These are phyloP conservation scores for Pseudopyrenochaeta lycopersici DNA, from an alignment of 2,329 filamentous ascomycete species.

Conservation along the genomic window DNA sequence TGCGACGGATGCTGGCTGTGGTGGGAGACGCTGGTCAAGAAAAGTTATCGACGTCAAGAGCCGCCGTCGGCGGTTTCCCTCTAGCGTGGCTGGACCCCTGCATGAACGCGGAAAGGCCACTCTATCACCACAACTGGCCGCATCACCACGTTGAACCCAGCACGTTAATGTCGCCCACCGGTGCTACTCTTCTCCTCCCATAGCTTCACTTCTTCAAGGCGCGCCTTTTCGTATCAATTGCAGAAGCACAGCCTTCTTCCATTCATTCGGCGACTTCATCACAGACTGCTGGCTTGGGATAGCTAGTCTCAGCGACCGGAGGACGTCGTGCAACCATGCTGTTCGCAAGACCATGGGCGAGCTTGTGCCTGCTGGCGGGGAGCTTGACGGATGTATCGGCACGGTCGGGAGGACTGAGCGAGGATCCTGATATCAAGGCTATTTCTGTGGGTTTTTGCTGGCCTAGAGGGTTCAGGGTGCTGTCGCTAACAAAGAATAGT, in stretches of 20 bases:
- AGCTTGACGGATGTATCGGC: conserved; percentile 41
- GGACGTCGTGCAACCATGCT: conserved; percentile 39
- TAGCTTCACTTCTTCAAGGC: conserved; percentile 22
- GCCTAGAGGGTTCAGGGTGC: conserved; percentile 4
- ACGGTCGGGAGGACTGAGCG: conserved; percentile 38
- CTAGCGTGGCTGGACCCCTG: conserved; percentile 31
- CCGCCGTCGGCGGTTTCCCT: conserved; percentile 16
- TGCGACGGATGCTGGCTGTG: conserved; percentile 2
- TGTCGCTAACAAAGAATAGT: conserved; percentile 58
- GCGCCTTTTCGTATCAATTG: conserved; percentile 27
- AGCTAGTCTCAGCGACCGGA: conserved; percentile 23
- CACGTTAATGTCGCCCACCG: conserved; percentile 37
- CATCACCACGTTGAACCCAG: conserved; percentile 20
- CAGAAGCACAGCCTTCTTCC: conserved; percentile 35
- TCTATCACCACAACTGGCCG: conserved; percentile 29
- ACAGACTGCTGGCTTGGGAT: conserved; percentile 15
- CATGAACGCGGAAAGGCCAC: conserved; percentile 45
- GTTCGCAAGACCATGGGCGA: conserved; percentile 45
- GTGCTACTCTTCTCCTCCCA: conserved; percentile 33
- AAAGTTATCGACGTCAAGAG: conserved; percentile 44
- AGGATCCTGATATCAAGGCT: conserved; percentile 65
- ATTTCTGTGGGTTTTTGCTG: conserved; percentile 65
- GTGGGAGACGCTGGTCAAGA: conserved; percentile 4
- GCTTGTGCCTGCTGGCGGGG: conserved; percentile 50
- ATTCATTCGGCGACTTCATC: conserved; percentile 33